Conservation (phyloP, 495 filamentous ascomycete genomes). For the Cercophora samala region DNA sequence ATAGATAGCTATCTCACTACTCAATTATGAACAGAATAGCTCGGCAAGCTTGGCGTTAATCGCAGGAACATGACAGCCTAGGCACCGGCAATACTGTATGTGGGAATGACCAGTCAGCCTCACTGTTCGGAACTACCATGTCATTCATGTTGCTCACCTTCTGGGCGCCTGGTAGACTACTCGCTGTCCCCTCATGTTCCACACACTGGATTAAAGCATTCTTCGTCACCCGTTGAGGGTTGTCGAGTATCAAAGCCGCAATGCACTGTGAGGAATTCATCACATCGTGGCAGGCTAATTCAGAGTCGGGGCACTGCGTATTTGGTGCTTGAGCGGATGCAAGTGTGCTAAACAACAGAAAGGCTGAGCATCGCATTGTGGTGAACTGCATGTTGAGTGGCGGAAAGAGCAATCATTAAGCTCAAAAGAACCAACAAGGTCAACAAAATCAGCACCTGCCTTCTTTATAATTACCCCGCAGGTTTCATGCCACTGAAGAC, state of each 20-base stretch:
- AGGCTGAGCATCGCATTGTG: not conserved
- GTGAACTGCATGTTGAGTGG: not conserved
- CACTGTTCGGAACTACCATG: not conserved
- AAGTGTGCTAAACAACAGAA: not conserved
- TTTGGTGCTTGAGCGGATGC: not conserved
- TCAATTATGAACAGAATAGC: not conserved
- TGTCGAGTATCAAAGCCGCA: not conserved
- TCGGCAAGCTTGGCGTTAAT: not conserved
- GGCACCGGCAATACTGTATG: not conserved
- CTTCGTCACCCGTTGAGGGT: not conserved
- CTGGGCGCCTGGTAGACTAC: not conserved
- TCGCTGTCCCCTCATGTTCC: conserved; percentile 9
- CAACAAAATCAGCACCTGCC: not conserved
- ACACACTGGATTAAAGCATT: conserved; percentile 1
- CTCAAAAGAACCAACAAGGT: not conserved
- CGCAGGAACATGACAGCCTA: not conserved
- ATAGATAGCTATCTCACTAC: too few relatives aligned
- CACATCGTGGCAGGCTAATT: conserved; percentile 6
- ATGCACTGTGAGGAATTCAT: conserved; percentile 6
- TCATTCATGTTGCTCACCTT: not conserved
- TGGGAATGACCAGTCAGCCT: not conserved
- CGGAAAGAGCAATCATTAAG: not conserved
- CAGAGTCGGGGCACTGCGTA: not conserved
- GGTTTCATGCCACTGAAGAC: not conserved
- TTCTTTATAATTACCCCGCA: not conserved